These are phyloP conservation scores for Globisporangium cederbergense DNA, from an alignment of 352 stramenopile genomes.

Conservation along the genomic window DNA sequence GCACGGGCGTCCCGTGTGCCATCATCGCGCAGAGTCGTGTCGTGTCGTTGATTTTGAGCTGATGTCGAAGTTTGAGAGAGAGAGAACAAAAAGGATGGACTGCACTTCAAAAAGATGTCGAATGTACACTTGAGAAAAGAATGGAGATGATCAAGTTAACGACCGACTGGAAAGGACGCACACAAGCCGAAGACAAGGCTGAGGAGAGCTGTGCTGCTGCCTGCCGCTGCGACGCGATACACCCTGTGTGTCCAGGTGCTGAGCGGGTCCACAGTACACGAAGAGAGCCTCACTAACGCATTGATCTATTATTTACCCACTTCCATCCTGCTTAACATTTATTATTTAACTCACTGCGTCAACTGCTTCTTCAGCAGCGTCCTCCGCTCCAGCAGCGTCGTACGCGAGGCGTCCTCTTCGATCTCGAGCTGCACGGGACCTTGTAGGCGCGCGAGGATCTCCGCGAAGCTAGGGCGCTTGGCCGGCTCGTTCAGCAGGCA, in stretches of 20 bases:
- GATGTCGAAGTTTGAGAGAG: too few relatives aligned
- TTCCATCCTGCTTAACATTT: background rate
- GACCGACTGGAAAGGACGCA: too few relatives aligned
- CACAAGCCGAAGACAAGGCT: conserved; percentile 17
- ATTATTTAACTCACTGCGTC: background rate
- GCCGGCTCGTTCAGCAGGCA: conserved; percentile 58
- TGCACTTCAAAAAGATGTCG: background rate
- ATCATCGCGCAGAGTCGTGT: background rate
- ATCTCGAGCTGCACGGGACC: conserved; percentile 76
- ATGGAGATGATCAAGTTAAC: background rate
- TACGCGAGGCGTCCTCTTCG: conserved; percentile 43
- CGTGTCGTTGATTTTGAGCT: too few relatives aligned
- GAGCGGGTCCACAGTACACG: too few relatives aligned
- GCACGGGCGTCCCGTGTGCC: too few relatives aligned
- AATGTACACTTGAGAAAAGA: background rate
- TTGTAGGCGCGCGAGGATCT: conserved; percentile 74
- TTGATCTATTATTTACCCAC: background rate
- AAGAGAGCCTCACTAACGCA: too few relatives aligned
- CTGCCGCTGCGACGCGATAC: conserved; percentile 35
- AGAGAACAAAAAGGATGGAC: background rate
- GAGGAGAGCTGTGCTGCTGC: conserved; percentile 30
- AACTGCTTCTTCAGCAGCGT: conserved; percentile 21
- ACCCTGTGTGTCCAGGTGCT: too few relatives aligned
- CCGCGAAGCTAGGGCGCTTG: conserved; percentile 64
- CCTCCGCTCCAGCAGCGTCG: conserved; percentile 22